Base-by-base conservation (phyloP, 2,329 filamentous ascomycete genomes). In the Trichophyton mentagrophytes region DNA sequence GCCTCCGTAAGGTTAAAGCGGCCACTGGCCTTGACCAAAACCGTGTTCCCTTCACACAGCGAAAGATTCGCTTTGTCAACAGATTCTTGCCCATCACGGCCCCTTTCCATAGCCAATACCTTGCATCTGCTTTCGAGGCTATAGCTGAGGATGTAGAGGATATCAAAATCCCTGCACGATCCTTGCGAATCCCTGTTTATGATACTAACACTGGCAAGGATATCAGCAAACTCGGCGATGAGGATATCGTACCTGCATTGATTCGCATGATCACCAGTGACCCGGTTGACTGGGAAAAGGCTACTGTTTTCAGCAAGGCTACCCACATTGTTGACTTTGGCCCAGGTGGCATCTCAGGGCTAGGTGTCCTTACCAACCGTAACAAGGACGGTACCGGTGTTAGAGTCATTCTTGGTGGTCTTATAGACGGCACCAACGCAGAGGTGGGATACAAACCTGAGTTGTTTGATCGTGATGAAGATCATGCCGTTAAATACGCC, bases 331-430 rank as follows among this genome's bases (percentile, higher is more conserved):
- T 99, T 59, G 93, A 99, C 77, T 97, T 99, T 68, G 93, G 95
- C 55, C 93, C 93, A 22, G 93, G 93, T 69, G 95, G 93, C 64
- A 93, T 97, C 65, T 99, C 93, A 25, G 95, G 95, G 65, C 85
- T 99, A 22, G 95, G 93, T 70, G 89, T 95, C 53, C 80, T 99
- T 65, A 99, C 93, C 61, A 97, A 95, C 80, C 89, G 93, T 69
- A 99, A 97, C 82, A 99, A 99, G 80, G 95, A 99, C 74, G 93
- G 93, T 65, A 97, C 90, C 61, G 93, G 93, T 69, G 93, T 99
- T 40, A 90, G 92, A 63, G 91, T 99, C 66, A 96, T 99, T 66
- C 82, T 99, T 62, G 93, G 90, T 49, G 93, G 95, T 65, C 83
- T 90, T n/a, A 87, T 99, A 68, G 89, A 92, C 69, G 92, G 92